Evolutionary conservation across 1,284 basidiomycete genomes (phyloP).

Genomic region (Naganishia albida): DNA sequence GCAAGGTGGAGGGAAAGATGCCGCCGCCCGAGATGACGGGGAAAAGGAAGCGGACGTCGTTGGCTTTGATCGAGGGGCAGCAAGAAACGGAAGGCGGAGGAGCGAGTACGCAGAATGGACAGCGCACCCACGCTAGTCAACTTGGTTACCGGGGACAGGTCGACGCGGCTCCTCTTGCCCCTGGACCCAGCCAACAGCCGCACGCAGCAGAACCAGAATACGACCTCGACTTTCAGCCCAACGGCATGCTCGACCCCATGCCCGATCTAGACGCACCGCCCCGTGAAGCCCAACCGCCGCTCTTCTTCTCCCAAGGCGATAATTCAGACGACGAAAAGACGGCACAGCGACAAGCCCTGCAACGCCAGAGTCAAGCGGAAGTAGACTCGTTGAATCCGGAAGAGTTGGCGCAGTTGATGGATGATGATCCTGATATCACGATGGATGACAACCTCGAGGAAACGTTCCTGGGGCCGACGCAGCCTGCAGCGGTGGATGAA

Average conservation of each 20-base stretch:
- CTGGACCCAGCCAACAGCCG: not conserved
- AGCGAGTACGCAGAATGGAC: not conserved
- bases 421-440: slow-evolving; percentile 25
- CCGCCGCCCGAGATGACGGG: not conserved
- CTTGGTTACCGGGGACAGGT: too few relatives aligned
- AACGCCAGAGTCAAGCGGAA: slow-evolving; percentile 28
- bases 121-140: not conserved
- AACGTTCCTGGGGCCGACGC: slow-evolving; percentile 15
- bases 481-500: slow-evolving; percentile 4
- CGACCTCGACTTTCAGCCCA: slow-evolving; percentile 25
- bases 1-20: not conserved
- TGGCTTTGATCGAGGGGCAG: slow-evolving; percentile 13
- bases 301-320: slow-evolving; percentile 32
- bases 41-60: slow-evolving; percentile 19
- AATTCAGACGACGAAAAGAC: slow-evolving; percentile 1
- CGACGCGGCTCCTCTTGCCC: not conserved
- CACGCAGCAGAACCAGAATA: slow-evolving; percentile 2
- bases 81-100: not conserved
- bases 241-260: slow-evolving; percentile 10
- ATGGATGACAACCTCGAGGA: slow-evolving; percentile 21
- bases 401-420: slow-evolving; percentile 26
- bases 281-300: slow-evolving; percentile 8
- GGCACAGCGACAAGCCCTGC: slow-evolving; percentile 15
- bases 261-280: not conserved
- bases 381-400: slow-evolving; percentile 26